Evolutionary conservation across 495 filamentous ascomycete genomes (phyloP), one percentile per base, ranked within the genome.

Genomic region (Penicillium cataractarum): DNA sequence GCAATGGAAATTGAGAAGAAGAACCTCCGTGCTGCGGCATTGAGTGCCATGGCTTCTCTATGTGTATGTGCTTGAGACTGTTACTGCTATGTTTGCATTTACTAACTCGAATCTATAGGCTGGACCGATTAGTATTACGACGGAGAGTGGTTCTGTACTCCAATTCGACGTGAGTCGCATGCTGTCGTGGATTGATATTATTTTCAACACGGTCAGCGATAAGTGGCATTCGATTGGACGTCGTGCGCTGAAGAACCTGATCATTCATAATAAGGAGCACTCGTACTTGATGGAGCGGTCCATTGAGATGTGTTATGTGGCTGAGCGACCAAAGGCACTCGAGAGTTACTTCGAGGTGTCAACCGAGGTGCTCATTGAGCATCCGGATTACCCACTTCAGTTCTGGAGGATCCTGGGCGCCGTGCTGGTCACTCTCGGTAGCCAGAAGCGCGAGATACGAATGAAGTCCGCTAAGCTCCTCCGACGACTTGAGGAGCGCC

Each of bases 341-440:
- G 92, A 95, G 67, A 98, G 93, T 75, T 98, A 97, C 73, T 97
- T 99, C 68, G 90, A 92, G 58, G 94, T 97, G 1, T 90, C 97
- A 13, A 91, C 89, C 3, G 86, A 94, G 65, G 90, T 98, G 13
- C 83, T 99, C 2, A 84, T 88, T 24, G 92, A 96, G 67, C 82
- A 92, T 42, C 80, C 84, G 15, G 87, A 93, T 64, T 95, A 96
- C 63, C 84, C 86, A 15, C 82, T 89, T n/a, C 85, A 89, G 15
- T 97, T 97, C 70, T 97, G 92, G 92, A 92, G 89, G 73, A 85
- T 97, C 15, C 75, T 98, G 37, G 90, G 91, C 13, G 87, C 95
- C 37, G 92, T 93, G 32, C 78, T 99, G 7, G 97, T 93, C 71
- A 97, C 90, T 10, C 83, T 98, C 21, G 95, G 95, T 12, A 96